Percentiles rank a stretch among this genome's conserved stretches.
Evolutionary conservation across 2,329 filamentous ascomycete species (phyloP).

Genomic region (Alternaria sp.): DNA sequence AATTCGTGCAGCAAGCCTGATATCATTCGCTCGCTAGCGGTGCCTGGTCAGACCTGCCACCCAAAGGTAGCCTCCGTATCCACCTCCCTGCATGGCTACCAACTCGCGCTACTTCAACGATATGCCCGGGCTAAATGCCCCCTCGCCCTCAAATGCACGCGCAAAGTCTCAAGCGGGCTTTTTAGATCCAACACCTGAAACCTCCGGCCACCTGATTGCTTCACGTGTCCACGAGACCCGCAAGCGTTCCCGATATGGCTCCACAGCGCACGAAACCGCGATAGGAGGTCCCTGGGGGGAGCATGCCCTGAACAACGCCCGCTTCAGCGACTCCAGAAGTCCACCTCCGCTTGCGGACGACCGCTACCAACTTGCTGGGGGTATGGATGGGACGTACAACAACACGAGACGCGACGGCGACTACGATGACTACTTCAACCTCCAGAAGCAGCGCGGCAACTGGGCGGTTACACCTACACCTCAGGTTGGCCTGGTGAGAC

Average conservation of each 20-base stretch:
- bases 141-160: slow-evolving; percentile 28
- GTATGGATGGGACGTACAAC: slow-evolving; percentile 58
- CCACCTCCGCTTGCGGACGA: slow-evolving; percentile 61
- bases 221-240: slow-evolving; percentile 43
- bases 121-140: slow-evolving; percentile 43
- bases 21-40: slow-evolving; percentile 24
- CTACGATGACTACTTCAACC: slow-evolving; percentile 54
- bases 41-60: slow-evolving; percentile 12
- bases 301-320: slow-evolving; percentile 30
- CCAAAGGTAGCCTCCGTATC: slow-evolving; percentile 32
- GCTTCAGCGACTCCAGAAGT: slow-evolving; percentile 40
- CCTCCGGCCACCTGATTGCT: slow-evolving; percentile 40
- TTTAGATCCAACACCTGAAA: slow-evolving; percentile 38
- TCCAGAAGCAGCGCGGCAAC: slow-evolving; percentile 49
- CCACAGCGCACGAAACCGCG: slow-evolving; percentile 25
- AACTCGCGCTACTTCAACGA: slow-evolving; percentile 31
- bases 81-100: slow-evolving; percentile 37
- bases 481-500: slow-evolving; percentile 24
- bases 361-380: slow-evolving; percentile 59
- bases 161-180: slow-evolving; percentile 26
- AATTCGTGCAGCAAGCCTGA: slow-evolving; percentile 19
- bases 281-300: slow-evolving; percentile 33
- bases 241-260: slow-evolving; percentile 40
- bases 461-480: slow-evolving; percentile 47
- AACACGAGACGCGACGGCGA: slow-evolving; percentile 51